Evolutionary conservation across 75 land plant species (phyloP), one percentile per base, ranked within the genome.

Genomic region (Selaginella tamariscina): DNA sequence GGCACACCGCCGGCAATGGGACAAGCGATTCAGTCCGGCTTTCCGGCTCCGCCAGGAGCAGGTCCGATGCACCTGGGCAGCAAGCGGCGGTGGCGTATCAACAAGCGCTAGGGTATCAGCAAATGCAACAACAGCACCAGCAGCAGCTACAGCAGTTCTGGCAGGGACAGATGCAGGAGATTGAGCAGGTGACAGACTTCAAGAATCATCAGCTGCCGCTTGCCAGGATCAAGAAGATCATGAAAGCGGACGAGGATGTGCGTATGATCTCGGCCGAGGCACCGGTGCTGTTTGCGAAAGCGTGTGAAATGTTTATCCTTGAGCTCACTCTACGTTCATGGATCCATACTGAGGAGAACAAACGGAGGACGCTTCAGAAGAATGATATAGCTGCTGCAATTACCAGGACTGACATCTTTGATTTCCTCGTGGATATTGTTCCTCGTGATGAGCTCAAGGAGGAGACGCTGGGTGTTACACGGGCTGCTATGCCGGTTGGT

Each of bases 341-440:
- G 89, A 78, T 84, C 24, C 89, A 86, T 72, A 81, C 89, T 24
- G 89, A 86, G 72, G 89, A 86, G 75, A 86, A 86, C 81, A 86
- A 85, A 79, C 68, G 89, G 24, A 54, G 89, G 28, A 86, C 89
- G 13, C 33, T 86, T n/a, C 89, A 86, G 79, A 86, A 83, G 79
- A 86, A 86, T 32, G 89, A 86, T 65, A 86, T 86, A 24, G 87
- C 89, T 0, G 87, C 89, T 15, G 89, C 89, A 65, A 86, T 86
- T 21, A 83, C 88, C 2, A 64, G 88, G 44, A 85, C 88, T 13
- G 88, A 85, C 39, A 83, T 85, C 27, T 85, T 85, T 32, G 88
- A 85, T 64, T 85, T 85, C 67, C 64, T 85, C 27, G 88, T 85
- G 0, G 88, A 85, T 62, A 85, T 85, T 55, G 86, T 85, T 31